These are phyloP conservation scores for Hyparrhenia diplandra DNA, from an alignment of 176 grass and related monocot genomes.

Conservation along the genomic window DNA sequence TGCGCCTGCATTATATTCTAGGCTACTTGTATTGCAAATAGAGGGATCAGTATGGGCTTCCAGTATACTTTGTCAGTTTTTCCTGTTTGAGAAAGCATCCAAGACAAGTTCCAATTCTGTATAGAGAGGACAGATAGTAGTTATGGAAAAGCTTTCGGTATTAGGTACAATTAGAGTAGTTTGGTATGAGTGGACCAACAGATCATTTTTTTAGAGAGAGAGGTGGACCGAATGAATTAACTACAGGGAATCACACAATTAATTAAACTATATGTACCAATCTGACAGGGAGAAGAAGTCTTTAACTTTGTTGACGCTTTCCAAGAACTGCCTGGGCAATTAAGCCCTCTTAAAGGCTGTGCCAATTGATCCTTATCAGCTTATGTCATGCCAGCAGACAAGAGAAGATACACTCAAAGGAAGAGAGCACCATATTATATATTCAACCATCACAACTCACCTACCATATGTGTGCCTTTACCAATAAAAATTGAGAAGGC, in stretches of 20 bases:
- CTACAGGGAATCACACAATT: not conserved
- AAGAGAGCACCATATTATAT: slow-evolving; percentile 1
- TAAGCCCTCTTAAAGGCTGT: slow-evolving; percentile 5
- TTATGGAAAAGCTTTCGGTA: not conserved
- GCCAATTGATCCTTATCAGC: slow-evolving; percentile 12
- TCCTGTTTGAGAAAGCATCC: not conserved
- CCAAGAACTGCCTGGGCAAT: not conserved
- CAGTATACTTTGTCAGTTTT: not conserved
- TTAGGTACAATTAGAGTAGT: not conserved
- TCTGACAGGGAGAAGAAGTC: slow-evolving; percentile 7
- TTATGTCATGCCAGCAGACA: slow-evolving; percentile 4
- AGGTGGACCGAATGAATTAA: not conserved
- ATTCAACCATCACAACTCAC: not conserved
- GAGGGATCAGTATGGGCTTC: not conserved
- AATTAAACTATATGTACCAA: not conserved
- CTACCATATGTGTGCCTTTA: not conserved
- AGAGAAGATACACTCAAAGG: not conserved
- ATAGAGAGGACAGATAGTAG: not conserved
- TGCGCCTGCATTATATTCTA: not conserved
- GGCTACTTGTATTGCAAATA: not conserved
- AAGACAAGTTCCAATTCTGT: not conserved
- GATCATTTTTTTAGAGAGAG: not conserved
- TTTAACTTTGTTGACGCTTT: slow-evolving; percentile 18
- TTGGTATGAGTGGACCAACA: slow-evolving; percentile 22
- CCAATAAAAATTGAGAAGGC: not conserved